These are phyloP conservation scores for Brassica incana DNA, from an alignment of 345 rosid genomes.

Conservation along the genomic window DNA sequence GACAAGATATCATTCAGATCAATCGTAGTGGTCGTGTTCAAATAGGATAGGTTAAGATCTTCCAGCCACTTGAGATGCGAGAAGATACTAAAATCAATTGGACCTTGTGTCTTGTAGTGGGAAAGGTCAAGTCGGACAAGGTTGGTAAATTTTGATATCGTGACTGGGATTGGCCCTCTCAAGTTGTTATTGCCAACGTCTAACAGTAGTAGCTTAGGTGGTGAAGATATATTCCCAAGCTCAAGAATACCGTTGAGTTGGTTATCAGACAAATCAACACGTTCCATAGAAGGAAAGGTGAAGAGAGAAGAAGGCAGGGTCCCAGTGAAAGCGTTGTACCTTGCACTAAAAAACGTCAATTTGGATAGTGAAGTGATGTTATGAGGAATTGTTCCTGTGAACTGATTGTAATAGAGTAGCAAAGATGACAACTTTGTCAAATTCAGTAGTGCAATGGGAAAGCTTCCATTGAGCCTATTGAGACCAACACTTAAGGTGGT, in stretches of 20 bases:
- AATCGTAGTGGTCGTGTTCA: neutral
- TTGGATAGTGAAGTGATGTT: neutral
- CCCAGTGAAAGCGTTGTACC: neutral
- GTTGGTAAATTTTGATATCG: neutral
- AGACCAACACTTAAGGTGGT: neutral
- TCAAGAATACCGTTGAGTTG: neutral
- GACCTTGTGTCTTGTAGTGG: neutral
- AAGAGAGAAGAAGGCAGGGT: neutral
- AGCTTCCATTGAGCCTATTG: neutral
- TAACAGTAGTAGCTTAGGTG: neutral
- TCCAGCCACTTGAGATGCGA: neutral
- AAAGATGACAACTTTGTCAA: neutral
- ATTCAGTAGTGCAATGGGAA: neutral
- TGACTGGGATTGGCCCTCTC: neutral
- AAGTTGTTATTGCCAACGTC: neutral
- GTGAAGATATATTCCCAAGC: neutral
- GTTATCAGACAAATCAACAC: neutral
- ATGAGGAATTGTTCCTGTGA: neutral
- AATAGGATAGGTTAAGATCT: neutral
- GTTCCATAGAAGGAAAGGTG: neutral
- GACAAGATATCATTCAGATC: neutral
- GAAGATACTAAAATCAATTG: neutral
- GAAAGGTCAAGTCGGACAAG: neutral
- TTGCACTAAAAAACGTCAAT: neutral
- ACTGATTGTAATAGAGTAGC: neutral